Evolutionary conservation across 2,329 filamentous ascomycete species (phyloP), one percentile per base, ranked within the genome.

Genomic region (Diaporthe helianthi): DNA sequence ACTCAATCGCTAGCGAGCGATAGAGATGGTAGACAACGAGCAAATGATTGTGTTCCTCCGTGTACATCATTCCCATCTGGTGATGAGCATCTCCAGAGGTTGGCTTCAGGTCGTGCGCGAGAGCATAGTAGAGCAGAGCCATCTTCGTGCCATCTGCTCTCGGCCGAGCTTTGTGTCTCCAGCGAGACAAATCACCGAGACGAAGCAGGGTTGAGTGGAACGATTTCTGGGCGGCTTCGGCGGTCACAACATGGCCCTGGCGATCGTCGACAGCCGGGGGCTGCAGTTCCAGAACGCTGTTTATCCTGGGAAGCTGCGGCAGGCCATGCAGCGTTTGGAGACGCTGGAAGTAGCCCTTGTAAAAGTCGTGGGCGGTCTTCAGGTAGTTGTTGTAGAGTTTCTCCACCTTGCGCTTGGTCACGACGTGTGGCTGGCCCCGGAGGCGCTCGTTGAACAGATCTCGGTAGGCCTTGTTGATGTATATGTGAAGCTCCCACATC

Each of bases 21-120:
- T 97, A 96, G 49, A 98, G 88, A 78, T 97, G 90, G 79, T 98
- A 98, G 36, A 97, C 91, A 12, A 93, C 90, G 71, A 93, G 89
- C 63, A 98, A 86, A 77, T 97, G 92, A 73, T 95, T 91, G 69
- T 87, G 87, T 74, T 94, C 89, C 65, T 92, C 90, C 58, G 93
- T 86, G 70, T 92, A 91, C 70, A 98, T 91, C 44, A 98, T 92
- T 44, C 93, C 94, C 78, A 96, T 89, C 79, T 98, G 96, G 76
- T 99, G 95, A 76, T 97, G 92, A 19, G 93, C 92, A 72, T 90
- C 88, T 36, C 95, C 95, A 54, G 92, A 93, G 22, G 88, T 84
- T 3, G 95, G 93, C 73, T 92, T 87, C 65, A 98, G 86, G 64
- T 92, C 89, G 72, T 90, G 89, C 26, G 96, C 96, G 70, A 98